Conservation (phyloP, 2,329 filamentous ascomycete genomes). For the Knoxdaviesia proteae region DNA sequence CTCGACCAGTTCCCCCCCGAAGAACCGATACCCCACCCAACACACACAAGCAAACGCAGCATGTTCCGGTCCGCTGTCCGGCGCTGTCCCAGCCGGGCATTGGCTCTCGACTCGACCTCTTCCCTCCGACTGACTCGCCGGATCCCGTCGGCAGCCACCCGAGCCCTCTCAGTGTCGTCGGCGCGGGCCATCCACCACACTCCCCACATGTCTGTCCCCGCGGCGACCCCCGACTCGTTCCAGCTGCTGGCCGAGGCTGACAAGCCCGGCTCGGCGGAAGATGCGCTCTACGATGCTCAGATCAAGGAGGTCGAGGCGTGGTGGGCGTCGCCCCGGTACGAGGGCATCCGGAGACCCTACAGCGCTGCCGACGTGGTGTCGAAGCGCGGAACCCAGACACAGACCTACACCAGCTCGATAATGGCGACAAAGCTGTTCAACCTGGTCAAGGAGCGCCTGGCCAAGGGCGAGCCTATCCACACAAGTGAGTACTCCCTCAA, state of each 20-base stretch:
- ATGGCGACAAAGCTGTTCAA: constrained; percentile 94
- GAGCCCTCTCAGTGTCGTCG: no score
- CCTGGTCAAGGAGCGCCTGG: constrained; percentile 56
- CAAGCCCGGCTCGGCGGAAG: constrained; percentile 65
- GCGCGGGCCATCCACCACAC: no score
- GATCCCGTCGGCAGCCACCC: no score
- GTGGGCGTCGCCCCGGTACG: constrained; percentile 73
- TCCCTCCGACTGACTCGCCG: no score
- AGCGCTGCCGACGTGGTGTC: constrained; percentile 77
- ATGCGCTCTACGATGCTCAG: constrained; percentile 67
- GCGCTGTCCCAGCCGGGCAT: no score
- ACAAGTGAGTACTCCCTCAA: constrained; percentile 44
- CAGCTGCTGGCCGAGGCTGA: constrained; percentile 61
- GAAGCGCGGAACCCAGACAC: constrained; percentile 73
- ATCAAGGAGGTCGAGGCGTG: constrained; percentile 69
- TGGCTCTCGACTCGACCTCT: no score
- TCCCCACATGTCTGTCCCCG: constrained; percentile 3
- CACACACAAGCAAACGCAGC: no score
- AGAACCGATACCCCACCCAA: no score
- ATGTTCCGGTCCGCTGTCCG: no score
- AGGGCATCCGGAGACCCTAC: constrained; percentile 83
- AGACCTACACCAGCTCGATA: constrained; percentile 76
- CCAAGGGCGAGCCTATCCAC: constrained; percentile 72
- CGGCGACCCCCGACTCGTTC: constrained; percentile 51
- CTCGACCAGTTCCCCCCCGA: no score